These are phyloP conservation scores for Blastomyces emzantsi DNA, from an alignment of 2,329 filamentous ascomycete species.

Conservation along the genomic window DNA sequence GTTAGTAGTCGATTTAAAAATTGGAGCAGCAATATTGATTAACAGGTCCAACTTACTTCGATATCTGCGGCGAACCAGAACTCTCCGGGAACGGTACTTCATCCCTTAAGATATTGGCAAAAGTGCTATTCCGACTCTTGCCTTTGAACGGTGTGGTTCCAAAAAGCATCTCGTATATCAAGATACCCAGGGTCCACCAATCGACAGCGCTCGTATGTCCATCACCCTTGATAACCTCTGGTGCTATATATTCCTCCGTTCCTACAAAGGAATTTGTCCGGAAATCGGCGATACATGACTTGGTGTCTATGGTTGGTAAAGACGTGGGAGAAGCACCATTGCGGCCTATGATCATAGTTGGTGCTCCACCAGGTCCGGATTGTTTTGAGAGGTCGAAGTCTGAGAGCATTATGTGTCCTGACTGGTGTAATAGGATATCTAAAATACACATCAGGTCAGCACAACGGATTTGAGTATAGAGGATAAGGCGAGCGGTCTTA, in stretches of 20 bases:
- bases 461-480: background rate
- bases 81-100: conserved; percentile 95
- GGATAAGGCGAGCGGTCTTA: conserved; percentile 42
- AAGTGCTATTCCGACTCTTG: conserved; percentile 96
- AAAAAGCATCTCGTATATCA: conserved; percentile 98
- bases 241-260: conserved; percentile 97
- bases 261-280: conserved; percentile 97
- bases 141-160: conserved; percentile 98
- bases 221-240: conserved; percentile 97
- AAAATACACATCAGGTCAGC: background rate
- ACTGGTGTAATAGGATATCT: conserved; percentile 97
- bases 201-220: conserved; percentile 97
- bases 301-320: conserved; percentile 93
- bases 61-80: conserved; percentile 71
- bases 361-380: conserved; percentile 88
- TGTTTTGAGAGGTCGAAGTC: conserved; percentile 99
- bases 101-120: conserved; percentile 92
- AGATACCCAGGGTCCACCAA: conserved; percentile 97
- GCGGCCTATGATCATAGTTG: conserved; percentile 93
- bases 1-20: conserved; percentile 8
- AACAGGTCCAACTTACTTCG: conserved; percentile 59
- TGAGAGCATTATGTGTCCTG: conserved; percentile 99
- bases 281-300: conserved; percentile 97
- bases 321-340: conserved; percentile 79
- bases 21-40: background rate